phyloP scores from a whole-genome alignment of 140 eudicot species.

The Artemisia princeps region DNA sequence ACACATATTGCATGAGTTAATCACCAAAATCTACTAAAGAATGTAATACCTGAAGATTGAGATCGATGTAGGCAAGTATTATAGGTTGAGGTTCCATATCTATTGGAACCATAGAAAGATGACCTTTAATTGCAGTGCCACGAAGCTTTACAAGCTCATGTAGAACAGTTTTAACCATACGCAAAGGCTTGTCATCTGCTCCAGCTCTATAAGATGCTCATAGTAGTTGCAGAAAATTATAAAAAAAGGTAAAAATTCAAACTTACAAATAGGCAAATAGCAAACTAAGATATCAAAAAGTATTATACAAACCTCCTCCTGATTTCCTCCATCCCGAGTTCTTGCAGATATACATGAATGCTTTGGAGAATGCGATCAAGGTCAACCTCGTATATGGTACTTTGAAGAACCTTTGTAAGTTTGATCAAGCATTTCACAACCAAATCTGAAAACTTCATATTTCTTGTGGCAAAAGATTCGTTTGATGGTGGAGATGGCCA shows the following conservation, averaged over 20 bases:
- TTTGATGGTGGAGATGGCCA: constrained; percentile 82
- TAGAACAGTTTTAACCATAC: constrained; percentile 96
- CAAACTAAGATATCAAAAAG: background rate
- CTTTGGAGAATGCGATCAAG: constrained; percentile 94
- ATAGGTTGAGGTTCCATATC: constrained; percentile 97
- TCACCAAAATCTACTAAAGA: background rate
- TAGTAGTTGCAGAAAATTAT: background rate
- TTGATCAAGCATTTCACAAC: constrained; percentile 92
- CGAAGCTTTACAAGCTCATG: constrained; percentile 98
- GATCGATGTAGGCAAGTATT: constrained; percentile 94
- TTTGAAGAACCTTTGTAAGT: constrained; percentile 95
- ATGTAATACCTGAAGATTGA: constrained; percentile 76
- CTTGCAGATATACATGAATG: constrained; percentile 93
- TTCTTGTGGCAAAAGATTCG: constrained; percentile 63
- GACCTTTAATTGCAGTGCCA: constrained; percentile 94
- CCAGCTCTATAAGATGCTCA: constrained; percentile 57
- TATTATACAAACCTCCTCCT: constrained; percentile 61
- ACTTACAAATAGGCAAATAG: background rate
- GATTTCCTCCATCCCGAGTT: constrained; percentile 97
- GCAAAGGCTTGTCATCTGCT: constrained; percentile 96
- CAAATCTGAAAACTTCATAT: constrained; percentile 77
- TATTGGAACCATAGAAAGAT: constrained; percentile 98
- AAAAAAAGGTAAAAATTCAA: background rate
- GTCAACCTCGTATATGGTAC: constrained; percentile 80
- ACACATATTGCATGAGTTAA: background rate